These are phyloP conservation scores for Podila epicladia DNA, from an alignment of 192 early-diverging fungal species.

Conservation along the genomic window DNA sequence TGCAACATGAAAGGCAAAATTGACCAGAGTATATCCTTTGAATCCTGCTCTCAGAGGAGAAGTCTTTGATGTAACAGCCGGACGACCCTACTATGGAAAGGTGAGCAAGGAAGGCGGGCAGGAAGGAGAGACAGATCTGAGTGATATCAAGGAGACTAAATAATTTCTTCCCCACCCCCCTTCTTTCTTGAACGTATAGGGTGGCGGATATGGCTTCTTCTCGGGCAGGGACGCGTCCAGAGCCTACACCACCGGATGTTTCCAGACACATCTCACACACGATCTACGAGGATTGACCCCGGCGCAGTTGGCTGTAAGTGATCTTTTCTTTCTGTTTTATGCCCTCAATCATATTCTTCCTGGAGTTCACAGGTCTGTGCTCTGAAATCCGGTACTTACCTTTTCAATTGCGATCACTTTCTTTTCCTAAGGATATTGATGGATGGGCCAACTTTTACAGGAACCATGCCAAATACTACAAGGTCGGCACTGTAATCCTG, in stretches of 20 bases:
- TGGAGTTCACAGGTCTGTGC: too few relatives aligned
- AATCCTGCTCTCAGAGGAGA: slow-evolving; percentile 60
- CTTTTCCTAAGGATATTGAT: slow-evolving; percentile 61
- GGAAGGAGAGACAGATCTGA: too few relatives aligned
- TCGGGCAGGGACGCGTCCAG: slow-evolving; percentile 92
- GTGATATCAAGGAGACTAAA: neutral
- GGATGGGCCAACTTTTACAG: slow-evolving; percentile 92
- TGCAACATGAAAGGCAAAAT: too few relatives aligned
- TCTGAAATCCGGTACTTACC: neutral
- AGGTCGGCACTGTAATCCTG: slow-evolving; percentile 84
- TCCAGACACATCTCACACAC: slow-evolving; percentile 91
- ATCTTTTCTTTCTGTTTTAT: neutral
- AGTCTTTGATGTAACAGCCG: slow-evolving; percentile 92
- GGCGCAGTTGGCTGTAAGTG: slow-evolving; percentile 75
- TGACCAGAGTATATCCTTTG: too few relatives aligned
- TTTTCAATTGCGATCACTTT: slow-evolving; percentile 3
- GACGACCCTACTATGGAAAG: slow-evolving; percentile 76
- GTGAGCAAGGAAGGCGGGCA: neutral
- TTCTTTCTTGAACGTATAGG: too few relatives aligned
- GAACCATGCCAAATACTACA: slow-evolving; percentile 87
- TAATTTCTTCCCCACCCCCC: too few relatives aligned
- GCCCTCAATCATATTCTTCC: neutral
- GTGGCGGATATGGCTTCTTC: slow-evolving; percentile 88
- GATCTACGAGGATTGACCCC: slow-evolving; percentile 88
- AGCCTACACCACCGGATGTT: slow-evolving; percentile 96